phyloP scores from a whole-genome alignment of 2,329 filamentous ascomycete genomes.

The Monosporascus sp. region DNA sequence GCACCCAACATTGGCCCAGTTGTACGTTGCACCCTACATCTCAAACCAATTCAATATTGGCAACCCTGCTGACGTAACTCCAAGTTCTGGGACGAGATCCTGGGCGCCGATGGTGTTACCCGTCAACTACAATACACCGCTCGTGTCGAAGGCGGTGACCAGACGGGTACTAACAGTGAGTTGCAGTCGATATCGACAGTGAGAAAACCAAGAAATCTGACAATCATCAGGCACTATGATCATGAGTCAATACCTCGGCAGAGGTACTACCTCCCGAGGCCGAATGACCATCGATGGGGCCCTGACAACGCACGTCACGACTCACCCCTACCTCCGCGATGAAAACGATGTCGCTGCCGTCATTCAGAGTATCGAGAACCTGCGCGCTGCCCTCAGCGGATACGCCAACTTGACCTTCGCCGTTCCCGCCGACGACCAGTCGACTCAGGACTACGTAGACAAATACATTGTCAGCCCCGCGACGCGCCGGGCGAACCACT shows the following conservation, averaged over 20 bases:
- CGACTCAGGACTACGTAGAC: conserved; percentile 49
- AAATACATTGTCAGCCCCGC: conserved; percentile 30
- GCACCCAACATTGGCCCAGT: conserved; percentile 60
- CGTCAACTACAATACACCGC: conserved; percentile 63
- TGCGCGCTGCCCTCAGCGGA: conserved; percentile 47
- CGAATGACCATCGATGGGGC: conserved; percentile 54
- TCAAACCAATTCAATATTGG: not conserved
- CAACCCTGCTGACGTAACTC: conserved; percentile 3
- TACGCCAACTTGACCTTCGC: conserved; percentile 53
- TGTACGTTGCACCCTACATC: conserved; percentile 21
- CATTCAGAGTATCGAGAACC: conserved; percentile 54
- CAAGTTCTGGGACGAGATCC: conserved; percentile 51
- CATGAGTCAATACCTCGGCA: conserved; percentile 58
- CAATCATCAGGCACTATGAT: conserved; percentile 37
- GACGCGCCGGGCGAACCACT: conserved; percentile 44
- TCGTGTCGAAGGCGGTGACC: conserved; percentile 49
- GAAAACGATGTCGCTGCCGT: conserved; percentile 55
- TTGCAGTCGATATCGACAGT: not conserved
- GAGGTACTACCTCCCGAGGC: conserved; percentile 56
- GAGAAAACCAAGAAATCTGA: not conserved
- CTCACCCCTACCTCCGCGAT: conserved; percentile 53
- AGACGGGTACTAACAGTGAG: conserved; percentile 27
- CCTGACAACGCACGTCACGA: conserved; percentile 52
- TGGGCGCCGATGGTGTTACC: conserved; percentile 49
- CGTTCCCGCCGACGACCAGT: conserved; percentile 47